A percentile compares a stretch with the other conserved stretches of the same genome.
These are phyloP conservation scores for Phaseolus coccineus DNA, from an alignment of 331 rosid species.

Conservation along the genomic window DNA sequence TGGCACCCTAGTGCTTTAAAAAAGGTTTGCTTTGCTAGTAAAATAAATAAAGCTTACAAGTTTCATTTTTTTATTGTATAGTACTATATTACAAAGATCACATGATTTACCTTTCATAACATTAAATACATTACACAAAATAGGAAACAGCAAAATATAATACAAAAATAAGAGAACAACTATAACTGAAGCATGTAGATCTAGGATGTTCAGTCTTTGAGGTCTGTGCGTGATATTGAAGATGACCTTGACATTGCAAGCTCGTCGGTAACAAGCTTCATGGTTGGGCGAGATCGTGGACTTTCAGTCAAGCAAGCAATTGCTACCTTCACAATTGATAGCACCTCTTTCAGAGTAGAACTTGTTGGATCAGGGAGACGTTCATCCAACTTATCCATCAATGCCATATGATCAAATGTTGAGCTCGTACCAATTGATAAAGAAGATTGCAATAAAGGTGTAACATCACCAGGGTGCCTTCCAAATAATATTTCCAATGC, in stretches of 20 bases:
- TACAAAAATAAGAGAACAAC: neutral
- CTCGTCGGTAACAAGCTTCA: conserved; percentile 5
- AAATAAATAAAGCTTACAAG: too few species aligned
- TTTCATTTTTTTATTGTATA: too few species aligned
- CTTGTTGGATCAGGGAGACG: conserved; percentile 24
- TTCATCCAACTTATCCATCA: conserved; percentile 24
- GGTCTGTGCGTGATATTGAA: neutral
- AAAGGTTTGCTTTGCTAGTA: too few species aligned
- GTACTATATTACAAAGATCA: too few species aligned
- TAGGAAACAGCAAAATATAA: neutral
- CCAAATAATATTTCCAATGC: conserved; percentile 8
- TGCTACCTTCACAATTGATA: conserved; percentile 7
- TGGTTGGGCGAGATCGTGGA: conserved; percentile 36
- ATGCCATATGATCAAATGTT: neutral
- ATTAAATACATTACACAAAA: too few species aligned
- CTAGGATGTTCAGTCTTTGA: neutral
- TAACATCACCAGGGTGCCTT: conserved; percentile 2
- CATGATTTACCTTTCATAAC: too few species aligned
- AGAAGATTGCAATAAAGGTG: neutral
- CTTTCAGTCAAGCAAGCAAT: conserved; percentile 23
- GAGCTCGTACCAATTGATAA: neutral
- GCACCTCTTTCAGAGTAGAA: neutral
- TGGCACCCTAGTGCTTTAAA: too few species aligned
- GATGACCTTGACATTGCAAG: neutral
- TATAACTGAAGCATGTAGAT: neutral